These are phyloP conservation scores for Globisporangium lucens DNA, from an alignment of 352 stramenopile species.

Conservation along the genomic window DNA sequence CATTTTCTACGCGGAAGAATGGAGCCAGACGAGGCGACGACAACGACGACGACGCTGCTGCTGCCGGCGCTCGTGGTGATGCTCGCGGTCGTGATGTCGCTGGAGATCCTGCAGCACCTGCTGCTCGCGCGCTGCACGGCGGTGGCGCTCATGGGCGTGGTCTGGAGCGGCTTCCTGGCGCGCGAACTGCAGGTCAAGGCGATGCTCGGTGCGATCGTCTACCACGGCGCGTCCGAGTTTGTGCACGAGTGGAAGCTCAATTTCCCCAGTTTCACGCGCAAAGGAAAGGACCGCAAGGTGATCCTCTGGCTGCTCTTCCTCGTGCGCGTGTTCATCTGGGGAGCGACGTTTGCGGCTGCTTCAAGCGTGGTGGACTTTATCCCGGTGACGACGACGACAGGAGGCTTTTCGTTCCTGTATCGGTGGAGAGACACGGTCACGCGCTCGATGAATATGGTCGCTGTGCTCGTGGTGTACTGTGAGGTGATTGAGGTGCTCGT, in stretches of 20 bases:
- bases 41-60: slow-evolving; percentile 7
- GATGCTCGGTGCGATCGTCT: slow-evolving; percentile 36
- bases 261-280: slow-evolving; percentile 37
- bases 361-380: not conserved
- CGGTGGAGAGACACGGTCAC: not conserved
- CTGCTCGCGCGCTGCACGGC: slow-evolving; percentile 41
- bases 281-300: slow-evolving; percentile 29
- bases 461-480: slow-evolving; percentile 30
- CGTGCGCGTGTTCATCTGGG: slow-evolving; percentile 65
- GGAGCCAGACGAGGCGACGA: not conserved
- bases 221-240: slow-evolving; percentile 38
- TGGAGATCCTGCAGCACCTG: slow-evolving; percentile 60
- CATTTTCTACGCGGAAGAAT: not conserved
- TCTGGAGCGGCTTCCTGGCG: slow-evolving; percentile 35
- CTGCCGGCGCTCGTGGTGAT: slow-evolving; percentile 51
- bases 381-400: not conserved
- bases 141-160: slow-evolving; percentile 30
- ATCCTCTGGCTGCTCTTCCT: slow-evolving; percentile 54
- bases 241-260: slow-evolving; percentile 29
- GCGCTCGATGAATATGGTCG: slow-evolving; percentile 3
- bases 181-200: slow-evolving; percentile 41
- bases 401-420: not conserved
- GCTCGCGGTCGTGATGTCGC: slow-evolving; percentile 40
- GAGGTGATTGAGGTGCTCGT: slow-evolving; percentile 52
- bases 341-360: slow-evolving; percentile 35